Conservation (phyloP, 495 filamentous ascomycete species). For the Glarea lozoyensis region DNA sequence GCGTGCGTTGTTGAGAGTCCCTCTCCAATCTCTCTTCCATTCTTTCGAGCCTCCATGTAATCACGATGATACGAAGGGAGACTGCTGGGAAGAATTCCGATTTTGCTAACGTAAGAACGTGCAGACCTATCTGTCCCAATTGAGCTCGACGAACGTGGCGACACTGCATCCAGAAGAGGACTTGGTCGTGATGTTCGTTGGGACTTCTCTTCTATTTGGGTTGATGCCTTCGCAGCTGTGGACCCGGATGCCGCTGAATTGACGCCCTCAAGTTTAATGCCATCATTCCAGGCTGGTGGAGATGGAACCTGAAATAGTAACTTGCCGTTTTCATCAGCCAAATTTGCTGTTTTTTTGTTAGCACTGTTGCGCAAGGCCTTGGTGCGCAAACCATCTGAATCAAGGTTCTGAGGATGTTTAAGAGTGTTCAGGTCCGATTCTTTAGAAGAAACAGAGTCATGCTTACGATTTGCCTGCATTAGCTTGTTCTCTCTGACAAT, state of each 20-base stretch:
- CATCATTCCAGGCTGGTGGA: constrained; percentile 35
- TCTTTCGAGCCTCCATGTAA: constrained; percentile 67
- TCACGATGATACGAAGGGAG: constrained; percentile 83
- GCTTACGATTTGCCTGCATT: constrained; percentile 89
- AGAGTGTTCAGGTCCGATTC: too few species aligned
- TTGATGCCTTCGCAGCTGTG: constrained; percentile 18
- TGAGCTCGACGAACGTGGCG: constrained; percentile 17
- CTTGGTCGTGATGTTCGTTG: constrained; percentile 18
- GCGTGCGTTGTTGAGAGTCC: constrained; percentile 28
- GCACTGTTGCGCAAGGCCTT: background rate
- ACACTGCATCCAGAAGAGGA: constrained; percentile 25
- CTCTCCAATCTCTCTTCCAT: constrained; percentile 29
- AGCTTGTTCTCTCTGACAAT: constrained; percentile 97
- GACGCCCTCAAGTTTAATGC: constrained; percentile 19
- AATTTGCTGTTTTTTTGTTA: constrained; percentile 20
- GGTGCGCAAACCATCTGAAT: background rate
- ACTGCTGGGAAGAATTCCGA: constrained; percentile 83
- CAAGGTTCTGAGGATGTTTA: too few species aligned
- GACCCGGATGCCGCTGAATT: constrained; percentile 25
- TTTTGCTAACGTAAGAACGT: constrained; percentile 62
- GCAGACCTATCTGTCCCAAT: constrained; percentile 28
- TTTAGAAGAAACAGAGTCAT: too few species aligned
- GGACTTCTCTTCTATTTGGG: constrained; percentile 8
- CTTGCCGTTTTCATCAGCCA: constrained; percentile 33
- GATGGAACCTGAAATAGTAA: constrained; percentile 39